phyloP scores from a whole-genome alignment of 257 asterid genomes.

The Verbascum thapsus region DNA sequence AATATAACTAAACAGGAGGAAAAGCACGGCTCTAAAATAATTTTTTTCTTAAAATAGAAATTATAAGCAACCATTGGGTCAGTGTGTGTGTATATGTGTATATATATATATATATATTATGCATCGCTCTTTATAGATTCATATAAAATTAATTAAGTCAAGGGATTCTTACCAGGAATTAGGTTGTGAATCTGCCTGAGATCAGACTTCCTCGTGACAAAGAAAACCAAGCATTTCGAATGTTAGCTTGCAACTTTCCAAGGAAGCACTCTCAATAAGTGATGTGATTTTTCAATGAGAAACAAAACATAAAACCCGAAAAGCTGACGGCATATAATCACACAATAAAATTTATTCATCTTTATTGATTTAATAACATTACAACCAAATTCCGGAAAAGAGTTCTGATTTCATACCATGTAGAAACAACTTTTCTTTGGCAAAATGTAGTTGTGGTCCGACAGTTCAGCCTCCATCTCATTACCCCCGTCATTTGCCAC shows the following conservation, averaged over 20 bases:
- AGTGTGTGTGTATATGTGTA: too few relatives aligned
- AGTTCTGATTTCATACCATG: slow-evolving; percentile 54
- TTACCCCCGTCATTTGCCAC: slow-evolving; percentile 48
- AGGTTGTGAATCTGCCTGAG: slow-evolving; percentile 59
- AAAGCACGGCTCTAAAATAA: slow-evolving; percentile 2
- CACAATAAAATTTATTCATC: background rate
- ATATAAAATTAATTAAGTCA: background rate
- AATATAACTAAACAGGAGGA: slow-evolving; percentile 1
- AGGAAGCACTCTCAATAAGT: slow-evolving; percentile 12
- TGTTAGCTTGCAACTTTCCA: slow-evolving; percentile 22
- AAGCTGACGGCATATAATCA: background rate
- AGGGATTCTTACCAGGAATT: slow-evolving; percentile 61
- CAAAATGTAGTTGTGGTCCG: slow-evolving; percentile 56
- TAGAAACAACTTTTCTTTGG: slow-evolving; percentile 73
- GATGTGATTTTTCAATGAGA: slow-evolving; percentile 7
- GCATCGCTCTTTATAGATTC: background rate
- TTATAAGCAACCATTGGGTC: background rate
- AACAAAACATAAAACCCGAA: background rate
- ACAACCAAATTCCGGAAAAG: background rate
- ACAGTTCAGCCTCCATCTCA: slow-evolving; percentile 68
- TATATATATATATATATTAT: background rate
- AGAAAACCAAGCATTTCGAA: slow-evolving; percentile 29
- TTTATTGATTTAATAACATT: background rate
- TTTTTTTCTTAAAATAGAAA: background rate
- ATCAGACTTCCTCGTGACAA: slow-evolving; percentile 67